Conservation (phyloP, 2,329 filamentous ascomycete species). For the Helminthosporium solani region DNA sequence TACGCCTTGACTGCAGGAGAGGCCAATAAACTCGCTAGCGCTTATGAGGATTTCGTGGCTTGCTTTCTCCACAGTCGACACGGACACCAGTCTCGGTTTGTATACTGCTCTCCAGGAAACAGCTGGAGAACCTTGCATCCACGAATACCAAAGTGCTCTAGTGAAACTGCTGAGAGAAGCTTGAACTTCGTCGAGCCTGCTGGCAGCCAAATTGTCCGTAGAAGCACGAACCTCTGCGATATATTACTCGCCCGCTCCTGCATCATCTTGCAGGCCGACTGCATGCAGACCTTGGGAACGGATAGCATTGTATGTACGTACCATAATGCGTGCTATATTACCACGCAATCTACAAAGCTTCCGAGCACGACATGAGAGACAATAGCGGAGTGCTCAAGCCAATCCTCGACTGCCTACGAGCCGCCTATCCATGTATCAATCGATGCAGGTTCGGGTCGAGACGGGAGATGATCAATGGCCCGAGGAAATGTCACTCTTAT, state of each 20-base stretch:
- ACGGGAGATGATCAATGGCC: no score
- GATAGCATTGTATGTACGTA: background rate
- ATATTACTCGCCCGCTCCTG: slow-evolving; percentile 18
- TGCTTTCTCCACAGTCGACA: slow-evolving; percentile 23
- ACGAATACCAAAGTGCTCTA: slow-evolving; percentile 6
- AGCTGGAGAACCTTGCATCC: slow-evolving; percentile 17
- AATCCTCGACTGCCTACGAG: background rate
- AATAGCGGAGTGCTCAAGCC: slow-evolving; percentile 12
- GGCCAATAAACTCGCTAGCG: slow-evolving; percentile 8
- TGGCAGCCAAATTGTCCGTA: slow-evolving; percentile 1
- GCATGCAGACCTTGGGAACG: slow-evolving; percentile 9
- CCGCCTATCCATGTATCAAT: background rate
- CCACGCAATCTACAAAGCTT: slow-evolving; percentile 24
- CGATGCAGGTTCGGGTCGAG: background rate
- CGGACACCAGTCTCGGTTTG: slow-evolving; percentile 24
- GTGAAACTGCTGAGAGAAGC: slow-evolving; percentile 10
- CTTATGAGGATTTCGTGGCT: slow-evolving; percentile 11
- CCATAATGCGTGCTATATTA: slow-evolving; percentile 18
- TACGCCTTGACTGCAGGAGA: background rate
- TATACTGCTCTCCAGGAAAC: slow-evolving; percentile 10
- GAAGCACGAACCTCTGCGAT: slow-evolving; percentile 12
- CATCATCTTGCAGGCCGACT: slow-evolving; percentile 26
- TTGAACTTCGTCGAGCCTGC: slow-evolving; percentile 1
- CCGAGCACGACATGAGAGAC: slow-evolving; percentile 14
- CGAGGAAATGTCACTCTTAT: background rate